Percentiles rank a stretch among this genome's conserved stretches.
Evolutionary conservation across 768 basidiomycete genomes (phyloP).

Genomic region (Saitozyma sp.): DNA sequence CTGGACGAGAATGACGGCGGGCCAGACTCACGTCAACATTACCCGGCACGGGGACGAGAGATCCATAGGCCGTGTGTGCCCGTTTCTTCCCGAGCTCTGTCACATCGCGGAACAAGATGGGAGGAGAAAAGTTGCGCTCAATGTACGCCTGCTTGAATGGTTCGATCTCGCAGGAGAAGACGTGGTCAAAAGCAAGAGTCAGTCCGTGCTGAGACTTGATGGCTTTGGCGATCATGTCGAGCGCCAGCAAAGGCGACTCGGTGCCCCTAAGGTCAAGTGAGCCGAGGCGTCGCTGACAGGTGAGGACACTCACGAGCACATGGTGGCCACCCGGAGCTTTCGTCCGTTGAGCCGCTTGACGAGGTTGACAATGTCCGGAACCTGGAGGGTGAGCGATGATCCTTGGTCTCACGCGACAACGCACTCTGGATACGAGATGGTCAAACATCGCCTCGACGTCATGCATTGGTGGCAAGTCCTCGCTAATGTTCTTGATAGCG

Average conservation of each 20-base stretch:
- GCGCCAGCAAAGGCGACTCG: conserved; percentile 86
- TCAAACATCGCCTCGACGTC: conserved; percentile 44
- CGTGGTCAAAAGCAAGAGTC: conserved; percentile 76
- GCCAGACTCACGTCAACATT: conserved; percentile 72
- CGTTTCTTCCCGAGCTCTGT: conserved; percentile 65
- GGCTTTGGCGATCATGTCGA: conserved; percentile 76
- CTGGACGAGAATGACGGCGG: background rate
- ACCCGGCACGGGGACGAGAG: conserved; percentile 78
- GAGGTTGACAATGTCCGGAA: conserved; percentile 40
- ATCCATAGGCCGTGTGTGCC: conserved; percentile 90
- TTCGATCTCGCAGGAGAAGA: conserved; percentile 95
- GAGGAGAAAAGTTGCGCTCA: conserved; percentile 91
- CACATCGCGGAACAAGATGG: conserved; percentile 88
- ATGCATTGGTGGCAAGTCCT: conserved; percentile 40
- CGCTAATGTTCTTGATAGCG: conserved; percentile 35
- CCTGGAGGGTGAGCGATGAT: too few species aligned
- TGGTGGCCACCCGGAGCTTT: conserved; percentile 88
- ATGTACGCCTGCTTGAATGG: conserved; percentile 98
- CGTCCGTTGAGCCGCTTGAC: conserved; percentile 61
- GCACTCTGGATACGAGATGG: conserved; percentile 35
- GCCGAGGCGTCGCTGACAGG: background rate
- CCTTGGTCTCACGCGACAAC: too few species aligned
- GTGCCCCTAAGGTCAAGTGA: conserved; percentile 65
- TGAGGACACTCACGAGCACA: conserved; percentile 59
- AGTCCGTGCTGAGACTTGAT: conserved; percentile 68